Evolutionary conservation across 805 yeast species (phyloP), one percentile per base, ranked within the genome.

Genomic region (Hanseniaspora taiwanica): DNA sequence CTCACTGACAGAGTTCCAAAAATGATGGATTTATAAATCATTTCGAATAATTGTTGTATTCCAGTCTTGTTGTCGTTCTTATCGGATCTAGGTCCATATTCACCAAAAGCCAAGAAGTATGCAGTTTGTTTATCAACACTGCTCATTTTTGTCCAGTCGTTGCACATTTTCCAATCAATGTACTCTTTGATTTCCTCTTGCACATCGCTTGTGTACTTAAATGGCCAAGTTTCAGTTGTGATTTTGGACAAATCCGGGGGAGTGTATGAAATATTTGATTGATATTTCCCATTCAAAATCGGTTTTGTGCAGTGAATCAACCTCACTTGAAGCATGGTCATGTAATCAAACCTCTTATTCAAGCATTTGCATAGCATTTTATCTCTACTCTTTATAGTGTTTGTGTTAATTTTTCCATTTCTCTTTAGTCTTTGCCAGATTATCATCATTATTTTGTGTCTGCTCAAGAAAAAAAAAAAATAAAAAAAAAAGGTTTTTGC

Each of bases 91-190:
- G 65, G 65, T 1, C 69, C 69, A 60, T 63, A 62, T 10, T 50
- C 46, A 1, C 69, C 69, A 38, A 48, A 65, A 8, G 60, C 56
- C 13, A 64, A 49, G 46, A 52, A 60, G 43, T 64, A 63, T 5
- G 57, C 44, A 1, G 60, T 59, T 35, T 42, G 46, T 36, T 51
- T 46, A 37, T 65, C 68, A 1, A 45, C 43, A 1, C 9, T 17
- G 2, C 58, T 40, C 46, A 65, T 45, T 0, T 38, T 35, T 3
- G 43, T 46, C 69, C 69, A 65, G 51, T 44, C 16, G 18, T 17
- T 23, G 20, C 13, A 25, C 50, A 58, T 53, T 36, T 51, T 56
- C 49, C 58, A 54, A 12, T 51, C 48, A 10, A 63, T 34, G 41
- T 62, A 56, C 43, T 64, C 68, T 12, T 51, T 46, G 7, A 63